Conservation (phyloP, 805 yeast genomes). For the Barnettozyma californica region DNA sequence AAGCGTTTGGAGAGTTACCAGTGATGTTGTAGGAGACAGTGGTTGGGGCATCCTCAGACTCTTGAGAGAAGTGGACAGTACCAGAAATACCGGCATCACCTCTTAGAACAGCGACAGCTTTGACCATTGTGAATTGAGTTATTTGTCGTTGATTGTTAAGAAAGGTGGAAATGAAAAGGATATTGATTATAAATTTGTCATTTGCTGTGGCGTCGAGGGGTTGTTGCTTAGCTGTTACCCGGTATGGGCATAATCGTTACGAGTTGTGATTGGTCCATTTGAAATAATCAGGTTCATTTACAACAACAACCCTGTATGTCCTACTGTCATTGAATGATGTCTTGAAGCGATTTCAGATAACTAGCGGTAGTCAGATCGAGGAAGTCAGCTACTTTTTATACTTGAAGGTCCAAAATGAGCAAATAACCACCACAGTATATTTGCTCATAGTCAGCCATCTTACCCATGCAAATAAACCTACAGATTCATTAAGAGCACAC, state of each 20-base stretch:
- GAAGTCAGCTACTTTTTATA: not conserved
- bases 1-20: conserved; percentile 85
- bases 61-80: conserved; percentile 81
- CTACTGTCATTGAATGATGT: not conserved
- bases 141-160: not conserved
- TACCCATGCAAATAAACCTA: not conserved
- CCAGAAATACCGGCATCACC: conserved; percentile 93
- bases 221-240: not conserved
- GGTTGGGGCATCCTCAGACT: conserved; percentile 73
- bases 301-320: not conserved
- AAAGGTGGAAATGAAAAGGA: not conserved
- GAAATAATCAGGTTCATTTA: too few relatives aligned
- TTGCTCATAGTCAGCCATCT: not conserved
- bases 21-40: conserved; percentile 81
- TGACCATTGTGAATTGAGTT: conserved; percentile 8
- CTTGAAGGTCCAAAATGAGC: not conserved
- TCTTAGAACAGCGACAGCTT: conserved; percentile 85
- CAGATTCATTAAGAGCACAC: not conserved
- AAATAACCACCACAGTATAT: not conserved
- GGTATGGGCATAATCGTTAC: not conserved
- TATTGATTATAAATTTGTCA: not conserved
- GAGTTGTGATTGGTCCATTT: not conserved
- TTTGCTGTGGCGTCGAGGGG: not conserved
- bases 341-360: not conserved
- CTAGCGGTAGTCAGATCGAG: not conserved